Evolutionary conservation across 139 green algal species (phyloP), one percentile per base, ranked within the genome.

Genomic region (Mesostigma viride): DNA sequence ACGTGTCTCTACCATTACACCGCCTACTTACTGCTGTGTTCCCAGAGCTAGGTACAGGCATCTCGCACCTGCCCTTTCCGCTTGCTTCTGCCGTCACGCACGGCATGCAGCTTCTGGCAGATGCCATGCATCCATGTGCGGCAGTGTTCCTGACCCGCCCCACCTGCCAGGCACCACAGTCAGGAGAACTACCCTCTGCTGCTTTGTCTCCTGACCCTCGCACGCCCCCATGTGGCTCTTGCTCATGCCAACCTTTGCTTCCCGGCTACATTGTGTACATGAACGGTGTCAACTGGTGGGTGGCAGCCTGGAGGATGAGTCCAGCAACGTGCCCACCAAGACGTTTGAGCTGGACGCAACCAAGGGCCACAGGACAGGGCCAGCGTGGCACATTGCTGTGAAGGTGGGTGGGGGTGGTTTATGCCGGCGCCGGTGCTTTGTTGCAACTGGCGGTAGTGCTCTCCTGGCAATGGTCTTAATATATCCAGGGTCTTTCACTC

Each of bases 381-480:
- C 87, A 56, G 75, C 91, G 2, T 97, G 91, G 86, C 92, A 98
- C 77, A 76, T 95, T 20, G 66, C 73, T 27, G 70, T 97, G 0
- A 48, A 75, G 2, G 64, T 95, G 0, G 62, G 83, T 34, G 83
- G 80, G 86, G 24, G 17, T 82, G 32, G 31, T 3, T 46, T 65
- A 48, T 40, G 1, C n/a, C 20, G 3, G 11, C 17, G 6, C 73
- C 53, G 30, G 17, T 47, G 20, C 48, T 20, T 64, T 8, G 22
- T 60, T 27, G 48, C 14, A 31, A 11, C 26, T 8, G 22, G 26
- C 8, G 14, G 40, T 14, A 8, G 11, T 14, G 40, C 8, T 51
- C 40, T 51, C 14, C 11, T 51, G 40, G 40, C 8, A 51, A 51
- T 24, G 8, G 40, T 24, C 14, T 51, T 24, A 24, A 14, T 51